Conservation (phyloP, 164 flowering plant genomes). For the Protea cynaroides region DNA sequence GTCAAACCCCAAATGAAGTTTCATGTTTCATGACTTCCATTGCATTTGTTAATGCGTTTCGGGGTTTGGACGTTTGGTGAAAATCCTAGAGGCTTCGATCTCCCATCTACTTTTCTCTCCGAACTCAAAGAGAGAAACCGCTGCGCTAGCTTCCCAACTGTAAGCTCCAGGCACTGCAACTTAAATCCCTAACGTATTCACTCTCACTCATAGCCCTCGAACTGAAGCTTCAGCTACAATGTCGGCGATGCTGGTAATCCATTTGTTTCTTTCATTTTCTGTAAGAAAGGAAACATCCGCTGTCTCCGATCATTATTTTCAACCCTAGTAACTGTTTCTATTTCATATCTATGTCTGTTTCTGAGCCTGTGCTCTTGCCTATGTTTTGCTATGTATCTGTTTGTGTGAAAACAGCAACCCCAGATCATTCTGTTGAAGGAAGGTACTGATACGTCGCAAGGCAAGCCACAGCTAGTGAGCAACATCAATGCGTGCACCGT, state of each 20-base stretch:
- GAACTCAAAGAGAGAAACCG: background rate
- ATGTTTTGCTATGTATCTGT: background rate
- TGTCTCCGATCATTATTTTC: background rate
- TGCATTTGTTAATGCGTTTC: too few species aligned
- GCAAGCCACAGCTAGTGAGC: constrained; percentile 87
- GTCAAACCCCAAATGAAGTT: too few species aligned
- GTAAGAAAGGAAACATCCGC: background rate
- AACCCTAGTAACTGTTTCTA: constrained; percentile 4
- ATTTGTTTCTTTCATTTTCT: background rate
- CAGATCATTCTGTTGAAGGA: constrained; percentile 92
- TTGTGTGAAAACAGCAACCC: constrained; percentile 62
- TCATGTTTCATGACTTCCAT: too few species aligned
- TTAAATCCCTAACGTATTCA: background rate
- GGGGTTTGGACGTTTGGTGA: too few species aligned
- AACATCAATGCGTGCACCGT: constrained; percentile 92
- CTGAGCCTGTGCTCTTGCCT: background rate
- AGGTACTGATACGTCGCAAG: constrained; percentile 98
- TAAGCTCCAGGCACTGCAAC: background rate
- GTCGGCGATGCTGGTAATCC: constrained; percentile 52
- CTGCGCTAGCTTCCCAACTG: background rate
- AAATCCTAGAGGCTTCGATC: too few species aligned
- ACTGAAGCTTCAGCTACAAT: constrained; percentile 20
- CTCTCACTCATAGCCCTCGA: background rate
- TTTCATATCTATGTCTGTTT: background rate
- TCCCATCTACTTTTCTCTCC: too few species aligned